Conservation (phyloP, 371 early-diverging fungal species). For the Rhizopus arrhizus region DNA sequence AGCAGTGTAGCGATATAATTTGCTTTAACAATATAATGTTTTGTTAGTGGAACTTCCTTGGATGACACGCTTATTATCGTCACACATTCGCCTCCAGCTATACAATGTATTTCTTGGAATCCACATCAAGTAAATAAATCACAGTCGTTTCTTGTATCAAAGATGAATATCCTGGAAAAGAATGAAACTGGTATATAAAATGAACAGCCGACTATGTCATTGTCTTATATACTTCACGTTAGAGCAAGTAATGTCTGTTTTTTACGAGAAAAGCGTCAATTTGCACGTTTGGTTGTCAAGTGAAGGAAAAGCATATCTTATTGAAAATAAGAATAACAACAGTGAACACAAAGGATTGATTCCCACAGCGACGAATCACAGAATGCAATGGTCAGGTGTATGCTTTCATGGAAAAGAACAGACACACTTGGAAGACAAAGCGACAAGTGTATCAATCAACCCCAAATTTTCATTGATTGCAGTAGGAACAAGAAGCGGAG, state of each 20-base stretch:
- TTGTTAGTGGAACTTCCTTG: slow-evolving; percentile 41
- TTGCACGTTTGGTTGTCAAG: slow-evolving; percentile 46
- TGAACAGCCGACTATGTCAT: not conserved
- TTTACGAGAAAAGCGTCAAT: slow-evolving; percentile 44
- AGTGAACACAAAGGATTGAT: slow-evolving; percentile 16
- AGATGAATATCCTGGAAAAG: slow-evolving; percentile 34
- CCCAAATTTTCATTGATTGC: slow-evolving; percentile 51
- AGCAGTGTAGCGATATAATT: not conserved
- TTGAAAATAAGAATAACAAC: slow-evolving; percentile 26
- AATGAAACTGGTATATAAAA: slow-evolving; percentile 11
- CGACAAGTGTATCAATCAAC: slow-evolving; percentile 48
- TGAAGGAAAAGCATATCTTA: slow-evolving; percentile 44
- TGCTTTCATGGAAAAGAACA: slow-evolving; percentile 42
- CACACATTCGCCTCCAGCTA: slow-evolving; percentile 46
- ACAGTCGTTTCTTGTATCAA: slow-evolving; percentile 38
- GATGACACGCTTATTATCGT: slow-evolving; percentile 51
- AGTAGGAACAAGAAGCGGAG: slow-evolving; percentile 47
- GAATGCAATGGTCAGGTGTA: slow-evolving; percentile 41
- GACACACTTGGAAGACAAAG: slow-evolving; percentile 15
- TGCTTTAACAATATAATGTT: not conserved
- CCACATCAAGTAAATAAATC: slow-evolving; percentile 48
- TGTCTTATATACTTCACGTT: not conserved
- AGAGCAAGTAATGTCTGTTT: slow-evolving; percentile 33
- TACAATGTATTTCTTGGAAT: slow-evolving; percentile 56
- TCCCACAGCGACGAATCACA: slow-evolving; percentile 4